These are phyloP conservation scores for Solioccasus polychromus DNA, from an alignment of 768 basidiomycete species.

Conservation along the genomic window DNA sequence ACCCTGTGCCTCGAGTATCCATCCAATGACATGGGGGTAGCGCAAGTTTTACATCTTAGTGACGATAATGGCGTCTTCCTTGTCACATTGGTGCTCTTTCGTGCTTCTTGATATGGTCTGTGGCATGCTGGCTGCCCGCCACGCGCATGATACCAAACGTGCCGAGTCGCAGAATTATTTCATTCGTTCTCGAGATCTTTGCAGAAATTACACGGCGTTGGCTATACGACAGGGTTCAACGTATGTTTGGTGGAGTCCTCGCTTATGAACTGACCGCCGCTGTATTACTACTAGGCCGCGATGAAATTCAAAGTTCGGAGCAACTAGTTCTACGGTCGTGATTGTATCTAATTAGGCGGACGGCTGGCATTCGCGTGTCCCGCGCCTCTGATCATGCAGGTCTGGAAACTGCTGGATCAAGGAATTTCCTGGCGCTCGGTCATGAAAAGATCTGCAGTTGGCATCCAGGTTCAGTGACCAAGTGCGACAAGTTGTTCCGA, in stretches of 20 bases:
- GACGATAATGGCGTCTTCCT: slow-evolving; percentile 2
- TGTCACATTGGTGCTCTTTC: slow-evolving; percentile 10
- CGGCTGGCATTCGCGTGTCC: slow-evolving; percentile 21
- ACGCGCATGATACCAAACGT: slow-evolving; percentile 23
- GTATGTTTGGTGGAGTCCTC: slow-evolving; percentile 17
- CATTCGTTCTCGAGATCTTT: slow-evolving; percentile 13
- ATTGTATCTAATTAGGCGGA: slow-evolving; percentile 17
- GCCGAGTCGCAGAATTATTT: slow-evolving; percentile 26
- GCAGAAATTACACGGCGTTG: slow-evolving; percentile 4
- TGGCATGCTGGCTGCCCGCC: slow-evolving; percentile 31
- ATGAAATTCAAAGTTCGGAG: slow-evolving; percentile 38
- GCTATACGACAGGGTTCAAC: slow-evolving; percentile 24
- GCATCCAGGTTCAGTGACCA: slow-evolving; percentile 24
- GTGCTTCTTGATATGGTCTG: slow-evolving; percentile 31
- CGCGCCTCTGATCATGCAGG: slow-evolving; percentile 21
- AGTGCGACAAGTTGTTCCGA: slow-evolving; percentile 6
- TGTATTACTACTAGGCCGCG: slow-evolving; percentile 29
- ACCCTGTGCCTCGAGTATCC: slow-evolving; percentile 30
- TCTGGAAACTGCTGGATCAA: slow-evolving; percentile 36
- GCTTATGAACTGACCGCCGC: slow-evolving; percentile 11
- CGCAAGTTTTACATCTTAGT: slow-evolving; percentile 28
- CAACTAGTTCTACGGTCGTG: slow-evolving; percentile 32
- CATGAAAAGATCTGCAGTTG: slow-evolving; percentile 33
- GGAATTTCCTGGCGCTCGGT: slow-evolving; percentile 34
- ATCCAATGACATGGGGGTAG: slow-evolving; percentile 27